A percentile compares a stretch with the other conserved stretches of the same genome.
phyloP scores from a whole-genome alignment of 192 early-diverging fungal genomes.

The Entophlyctis helioformis region DNA sequence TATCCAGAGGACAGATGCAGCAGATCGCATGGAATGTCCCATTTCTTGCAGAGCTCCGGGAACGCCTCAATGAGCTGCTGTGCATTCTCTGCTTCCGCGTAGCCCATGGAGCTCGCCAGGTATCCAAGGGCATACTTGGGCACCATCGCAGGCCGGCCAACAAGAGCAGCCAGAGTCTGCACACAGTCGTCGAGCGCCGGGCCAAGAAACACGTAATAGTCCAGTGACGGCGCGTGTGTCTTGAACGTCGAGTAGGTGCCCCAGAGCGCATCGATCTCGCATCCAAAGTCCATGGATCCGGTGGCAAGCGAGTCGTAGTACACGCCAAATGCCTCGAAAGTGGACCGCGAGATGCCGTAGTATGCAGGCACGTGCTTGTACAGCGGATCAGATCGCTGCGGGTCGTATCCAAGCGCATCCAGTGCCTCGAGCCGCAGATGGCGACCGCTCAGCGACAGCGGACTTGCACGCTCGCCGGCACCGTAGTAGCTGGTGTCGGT shows the following conservation, averaged over 20 bases:
- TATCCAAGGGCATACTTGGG: constrained; percentile 45
- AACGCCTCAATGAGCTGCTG: constrained; percentile 34
- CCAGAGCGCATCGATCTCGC: constrained; percentile 37
- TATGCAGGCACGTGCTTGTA: constrained; percentile 50
- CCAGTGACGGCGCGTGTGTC: constrained; percentile 19
- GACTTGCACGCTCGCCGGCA: constrained; percentile 35
- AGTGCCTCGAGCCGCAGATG: constrained; percentile 34
- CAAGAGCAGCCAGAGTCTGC: constrained; percentile 16
- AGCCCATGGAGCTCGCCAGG: constrained; percentile 48
- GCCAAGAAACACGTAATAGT: constrained; percentile 26
- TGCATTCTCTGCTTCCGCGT: constrained; percentile 46
- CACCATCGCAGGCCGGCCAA: constrained; percentile 29
- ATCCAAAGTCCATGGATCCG: constrained; percentile 37
- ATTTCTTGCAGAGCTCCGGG: constrained; percentile 17
- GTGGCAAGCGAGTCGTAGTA: constrained; percentile 39
- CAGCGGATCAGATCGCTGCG: constrained; percentile 36
- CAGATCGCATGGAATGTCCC: constrained; percentile 45
- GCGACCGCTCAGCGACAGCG: constrained; percentile 27
- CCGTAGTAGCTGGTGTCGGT: constrained; percentile 28
- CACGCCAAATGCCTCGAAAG: constrained; percentile 30
- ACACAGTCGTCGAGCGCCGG: constrained; percentile 28
- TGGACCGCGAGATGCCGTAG: constrained; percentile 22
- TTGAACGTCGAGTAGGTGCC: constrained; percentile 32
- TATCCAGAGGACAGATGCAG: constrained; percentile 50
- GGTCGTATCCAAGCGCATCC: constrained; percentile 48